Evolutionary conservation across 306 rosid species (phyloP).

Genomic region (Vigna angularis): DNA sequence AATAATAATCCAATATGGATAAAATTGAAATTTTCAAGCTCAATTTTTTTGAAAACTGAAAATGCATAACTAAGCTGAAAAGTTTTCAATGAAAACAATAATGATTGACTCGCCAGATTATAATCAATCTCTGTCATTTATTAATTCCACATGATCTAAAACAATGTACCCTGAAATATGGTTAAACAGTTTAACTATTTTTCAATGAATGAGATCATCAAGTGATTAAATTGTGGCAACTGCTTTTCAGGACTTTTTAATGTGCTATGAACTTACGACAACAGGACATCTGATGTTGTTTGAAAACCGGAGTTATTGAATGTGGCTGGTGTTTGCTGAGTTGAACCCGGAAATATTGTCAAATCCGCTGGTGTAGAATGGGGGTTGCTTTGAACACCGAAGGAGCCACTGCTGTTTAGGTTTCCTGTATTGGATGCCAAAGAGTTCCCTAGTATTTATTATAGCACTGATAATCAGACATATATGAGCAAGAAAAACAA

Average conservation of each 20-base stretch:
- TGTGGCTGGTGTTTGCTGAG: constrained; percentile 41
- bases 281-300: constrained; percentile 48
- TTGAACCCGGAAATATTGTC: constrained; percentile 47
- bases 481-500: not conserved
- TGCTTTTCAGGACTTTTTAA: constrained; percentile 11
- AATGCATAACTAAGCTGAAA: constrained; percentile 18
- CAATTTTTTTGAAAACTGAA: constrained; percentile 8
- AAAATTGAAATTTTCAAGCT: not conserved
- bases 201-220: constrained; percentile 14
- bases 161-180: not conserved
- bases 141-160: constrained; percentile 12
- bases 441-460: constrained; percentile 45
- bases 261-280: constrained; percentile 58
- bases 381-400: constrained; percentile 49
- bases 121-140: constrained; percentile 1
- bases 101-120: not conserved
- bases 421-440: constrained; percentile 50
- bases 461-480: constrained; percentile 50
- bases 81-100: constrained; percentile 16
- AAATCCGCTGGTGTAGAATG: constrained; percentile 46
- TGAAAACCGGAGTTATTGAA: constrained; percentile 49
- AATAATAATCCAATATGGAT: not conserved
- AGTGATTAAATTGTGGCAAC: constrained; percentile 36
- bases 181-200: constrained; percentile 13
- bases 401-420: constrained; percentile 44